Conservation (phyloP, 176 grass and related monocot species). For the Thalia dealbata region DNA sequence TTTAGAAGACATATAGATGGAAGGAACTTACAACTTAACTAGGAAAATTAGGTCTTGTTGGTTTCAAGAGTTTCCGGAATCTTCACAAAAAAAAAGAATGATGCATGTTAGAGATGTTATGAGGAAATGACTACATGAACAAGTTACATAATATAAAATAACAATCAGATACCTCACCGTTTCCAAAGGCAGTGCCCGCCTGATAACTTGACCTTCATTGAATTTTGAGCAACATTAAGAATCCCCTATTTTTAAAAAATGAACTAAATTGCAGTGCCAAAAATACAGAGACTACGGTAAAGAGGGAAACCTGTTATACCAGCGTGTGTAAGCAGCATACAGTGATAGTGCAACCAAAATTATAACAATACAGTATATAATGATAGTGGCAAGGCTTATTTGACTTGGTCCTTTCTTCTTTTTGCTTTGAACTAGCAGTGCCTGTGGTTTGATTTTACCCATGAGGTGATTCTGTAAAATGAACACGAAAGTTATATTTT, state of each 20-base stretch:
- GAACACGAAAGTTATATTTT: not conserved
- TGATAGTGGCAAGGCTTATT: constrained; percentile 15
- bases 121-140: no score
- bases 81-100: not conserved
- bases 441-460: constrained; percentile 26
- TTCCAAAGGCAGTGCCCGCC: not conserved
- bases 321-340: constrained; percentile 22
- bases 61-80: not conserved
- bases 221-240: not conserved
- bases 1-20: not conserved
- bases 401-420: constrained; percentile 21
- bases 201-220: constrained; percentile 11
- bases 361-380: constrained; percentile 12
- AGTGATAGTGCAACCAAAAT: constrained; percentile 15
- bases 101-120: not conserved
- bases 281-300: not conserved
- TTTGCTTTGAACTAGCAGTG: constrained; percentile 22
- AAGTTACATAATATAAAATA: not conserved
- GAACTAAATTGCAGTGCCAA: no score
- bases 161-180: constrained; percentile 12
- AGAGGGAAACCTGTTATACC: constrained; percentile 14
- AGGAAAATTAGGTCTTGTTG: constrained; percentile 8
- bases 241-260: not conserved
- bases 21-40: constrained; percentile 6
- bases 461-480: constrained; percentile 6